phyloP scores from a whole-genome alignment of 2,329 filamentous ascomycete species.

The Balansia obtecta region DNA sequence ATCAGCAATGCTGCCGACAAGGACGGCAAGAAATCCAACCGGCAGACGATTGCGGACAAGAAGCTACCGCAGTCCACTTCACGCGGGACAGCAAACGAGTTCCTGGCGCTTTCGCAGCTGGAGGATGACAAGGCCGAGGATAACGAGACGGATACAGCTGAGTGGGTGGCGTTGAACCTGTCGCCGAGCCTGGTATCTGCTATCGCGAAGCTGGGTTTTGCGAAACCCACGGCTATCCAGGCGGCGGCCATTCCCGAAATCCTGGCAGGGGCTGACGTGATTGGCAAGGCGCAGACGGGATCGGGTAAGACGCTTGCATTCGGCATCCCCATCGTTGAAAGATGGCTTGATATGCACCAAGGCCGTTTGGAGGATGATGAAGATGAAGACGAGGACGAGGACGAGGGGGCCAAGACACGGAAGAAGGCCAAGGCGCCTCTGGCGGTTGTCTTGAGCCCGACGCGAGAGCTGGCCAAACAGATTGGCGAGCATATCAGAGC shows the following conservation, averaged over 20 bases:
- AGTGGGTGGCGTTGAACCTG: conserved; percentile 65
- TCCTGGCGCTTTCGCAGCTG: conserved; percentile 39
- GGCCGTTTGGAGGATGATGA: conserved; percentile 20
- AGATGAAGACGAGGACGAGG: neutral
- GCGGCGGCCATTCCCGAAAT: conserved; percentile 68
- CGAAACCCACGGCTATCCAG: conserved; percentile 74
- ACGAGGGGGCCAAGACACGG: neutral
- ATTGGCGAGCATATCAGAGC: conserved; percentile 70
- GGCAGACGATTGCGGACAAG: conserved; percentile 24
- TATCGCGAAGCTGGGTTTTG: conserved; percentile 68
- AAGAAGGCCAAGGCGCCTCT: conserved; percentile 38
- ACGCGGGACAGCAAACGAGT: conserved; percentile 29
- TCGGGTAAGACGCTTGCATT: conserved; percentile 96
- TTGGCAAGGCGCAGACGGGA: conserved; percentile 91
- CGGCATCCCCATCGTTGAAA: conserved; percentile 82
- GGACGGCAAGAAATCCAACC: conserved; percentile 7
- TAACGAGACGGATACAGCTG: conserved; percentile 56
- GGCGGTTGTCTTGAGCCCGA: conserved; percentile 79
- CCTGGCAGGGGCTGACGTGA: conserved; percentile 72
- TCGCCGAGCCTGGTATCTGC: conserved; percentile 60
- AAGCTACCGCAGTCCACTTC: conserved; percentile 24
- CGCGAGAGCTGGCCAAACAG: conserved; percentile 87
- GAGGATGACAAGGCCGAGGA: conserved; percentile 42
- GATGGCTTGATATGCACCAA: conserved; percentile 48
- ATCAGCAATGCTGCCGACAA: neutral